These are phyloP conservation scores for Aspergillus ochraceoroseus DNA, from an alignment of 2,329 filamentous ascomycete genomes.

Conservation along the genomic window DNA sequence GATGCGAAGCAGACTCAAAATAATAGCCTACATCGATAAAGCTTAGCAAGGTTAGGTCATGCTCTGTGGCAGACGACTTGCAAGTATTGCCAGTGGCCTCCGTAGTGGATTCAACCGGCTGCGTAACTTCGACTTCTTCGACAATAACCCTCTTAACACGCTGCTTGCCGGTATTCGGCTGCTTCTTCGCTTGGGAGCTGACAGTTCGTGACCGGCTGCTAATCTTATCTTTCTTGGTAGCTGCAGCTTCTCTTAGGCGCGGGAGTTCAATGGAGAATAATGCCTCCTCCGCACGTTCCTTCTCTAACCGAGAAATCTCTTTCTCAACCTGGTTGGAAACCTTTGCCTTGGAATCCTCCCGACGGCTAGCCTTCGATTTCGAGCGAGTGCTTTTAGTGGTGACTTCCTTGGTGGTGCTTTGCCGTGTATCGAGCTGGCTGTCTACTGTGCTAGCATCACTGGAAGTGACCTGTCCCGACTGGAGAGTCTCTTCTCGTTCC, in stretches of 20 bases:
- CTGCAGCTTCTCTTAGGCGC: slow-evolving; percentile 22
- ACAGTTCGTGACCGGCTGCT: slow-evolving; percentile 21
- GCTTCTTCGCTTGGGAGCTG: slow-evolving; percentile 25
- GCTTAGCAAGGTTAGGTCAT: slow-evolving; percentile 52
- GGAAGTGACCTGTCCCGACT: slow-evolving; percentile 26
- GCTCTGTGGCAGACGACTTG: slow-evolving; percentile 24
- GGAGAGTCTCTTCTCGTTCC: slow-evolving; percentile 27
- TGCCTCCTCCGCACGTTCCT: slow-evolving; percentile 37
- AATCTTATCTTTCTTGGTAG: slow-evolving; percentile 22
- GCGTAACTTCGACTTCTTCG: slow-evolving; percentile 32
- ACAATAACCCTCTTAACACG: slow-evolving; percentile 38
- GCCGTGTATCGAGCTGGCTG: slow-evolving; percentile 32
- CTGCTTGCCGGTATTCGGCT: slow-evolving; percentile 38
- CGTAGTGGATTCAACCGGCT: slow-evolving; percentile 28
- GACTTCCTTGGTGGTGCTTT: slow-evolving; percentile 29
- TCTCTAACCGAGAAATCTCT: slow-evolving; percentile 36
- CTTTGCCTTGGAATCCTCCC: slow-evolving; percentile 29
- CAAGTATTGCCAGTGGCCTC: slow-evolving; percentile 27
- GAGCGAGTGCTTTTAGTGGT: slow-evolving; percentile 30
- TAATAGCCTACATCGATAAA: slow-evolving; percentile 46
- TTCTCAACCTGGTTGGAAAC: slow-evolving; percentile 35
- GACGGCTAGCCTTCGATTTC: slow-evolving; percentile 23
- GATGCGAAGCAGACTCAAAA: background rate
- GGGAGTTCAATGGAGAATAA: slow-evolving; percentile 37
- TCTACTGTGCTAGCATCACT: slow-evolving; percentile 28